phyloP scores from a whole-genome alignment of 805 yeast genomes.

The Myxozyma mucilagina region DNA sequence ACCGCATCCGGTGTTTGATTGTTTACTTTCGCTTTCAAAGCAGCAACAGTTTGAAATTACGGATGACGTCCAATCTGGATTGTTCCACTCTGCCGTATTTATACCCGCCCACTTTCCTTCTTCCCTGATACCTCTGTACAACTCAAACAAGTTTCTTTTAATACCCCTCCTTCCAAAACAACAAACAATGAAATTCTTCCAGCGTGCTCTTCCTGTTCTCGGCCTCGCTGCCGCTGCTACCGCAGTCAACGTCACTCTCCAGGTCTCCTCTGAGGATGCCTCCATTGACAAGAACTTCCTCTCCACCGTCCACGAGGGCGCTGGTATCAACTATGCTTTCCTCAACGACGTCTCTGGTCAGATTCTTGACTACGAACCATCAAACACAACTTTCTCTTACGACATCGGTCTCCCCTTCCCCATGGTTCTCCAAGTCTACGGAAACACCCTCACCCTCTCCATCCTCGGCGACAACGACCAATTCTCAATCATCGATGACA shows the following conservation, averaged over 20 bases:
- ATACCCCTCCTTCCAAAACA: neutral
- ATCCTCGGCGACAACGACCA: neutral
- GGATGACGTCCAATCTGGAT: no score
- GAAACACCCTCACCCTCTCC: constrained; percentile 33
- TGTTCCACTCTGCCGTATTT: neutral
- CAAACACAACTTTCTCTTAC: neutral
- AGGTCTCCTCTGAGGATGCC: constrained; percentile 28
- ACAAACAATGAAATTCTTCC: neutral
- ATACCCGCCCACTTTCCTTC: neutral
- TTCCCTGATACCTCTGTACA: neutral
- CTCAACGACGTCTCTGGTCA: constrained; percentile 26
- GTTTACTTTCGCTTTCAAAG: no score
- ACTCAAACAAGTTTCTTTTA: neutral
- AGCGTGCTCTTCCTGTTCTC: constrained; percentile 2
- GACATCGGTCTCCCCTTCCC: neutral
- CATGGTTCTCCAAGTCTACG: neutral
- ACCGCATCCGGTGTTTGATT: no score
- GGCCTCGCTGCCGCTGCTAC: constrained; percentile 10
- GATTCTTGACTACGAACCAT: constrained; percentile 31
- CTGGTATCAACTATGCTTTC: constrained; percentile 48
- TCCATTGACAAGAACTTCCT: constrained; percentile 40
- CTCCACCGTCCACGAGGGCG: constrained; percentile 47
- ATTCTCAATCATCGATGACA: constrained; percentile 26
- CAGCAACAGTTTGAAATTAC: no score
- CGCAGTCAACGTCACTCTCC: constrained; percentile 11